Evolutionary conservation across 2,329 filamentous ascomycete species (phyloP).

Genomic region (Lachnum nothofagi): DNA sequence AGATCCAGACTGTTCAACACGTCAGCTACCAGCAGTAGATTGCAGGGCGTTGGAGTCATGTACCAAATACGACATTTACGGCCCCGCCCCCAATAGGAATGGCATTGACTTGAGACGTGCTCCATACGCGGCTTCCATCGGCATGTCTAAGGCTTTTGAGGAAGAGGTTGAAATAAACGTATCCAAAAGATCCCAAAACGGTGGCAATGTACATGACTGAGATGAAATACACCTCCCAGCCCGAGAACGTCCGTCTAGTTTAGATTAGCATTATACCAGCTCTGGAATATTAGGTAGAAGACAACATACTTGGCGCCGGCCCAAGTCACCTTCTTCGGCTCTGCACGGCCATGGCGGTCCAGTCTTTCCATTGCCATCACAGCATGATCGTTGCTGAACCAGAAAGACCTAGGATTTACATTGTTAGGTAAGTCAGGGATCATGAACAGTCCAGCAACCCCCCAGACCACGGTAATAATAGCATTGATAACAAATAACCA

Average conservation of each 20-base stretch:
- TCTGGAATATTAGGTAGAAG: constrained; percentile 9
- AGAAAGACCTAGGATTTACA: constrained; percentile 38
- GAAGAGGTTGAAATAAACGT: constrained; percentile 43
- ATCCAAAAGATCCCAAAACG: constrained; percentile 43
- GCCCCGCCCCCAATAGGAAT: constrained; percentile 46
- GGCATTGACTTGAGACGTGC: constrained; percentile 41
- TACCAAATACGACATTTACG: constrained; percentile 42
- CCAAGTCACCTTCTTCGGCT: constrained; percentile 43
- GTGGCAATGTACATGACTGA: constrained; percentile 41
- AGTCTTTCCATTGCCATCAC: constrained; percentile 41
- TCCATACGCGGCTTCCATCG: constrained; percentile 39
- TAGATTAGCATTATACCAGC: background rate
- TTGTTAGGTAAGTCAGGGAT: constrained; percentile 19
- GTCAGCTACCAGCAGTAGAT: background rate
- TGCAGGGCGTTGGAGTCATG: background rate
- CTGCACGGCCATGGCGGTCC: constrained; percentile 40
- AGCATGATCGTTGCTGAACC: constrained; percentile 41
- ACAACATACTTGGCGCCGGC: constrained; percentile 29
- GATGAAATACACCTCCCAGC: constrained; percentile 44
- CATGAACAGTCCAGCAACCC: constrained; percentile 25
- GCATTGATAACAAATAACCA: constrained; percentile 44
- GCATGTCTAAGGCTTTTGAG: constrained; percentile 37
- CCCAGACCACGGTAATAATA: constrained; percentile 30
- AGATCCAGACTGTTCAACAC: constrained; percentile 42
- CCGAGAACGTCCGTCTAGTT: constrained; percentile 38